Evolutionary conservation across 2,329 filamentous ascomycete genomes (phyloP).

Genomic region (Phyllosticta citrichinensis): DNA sequence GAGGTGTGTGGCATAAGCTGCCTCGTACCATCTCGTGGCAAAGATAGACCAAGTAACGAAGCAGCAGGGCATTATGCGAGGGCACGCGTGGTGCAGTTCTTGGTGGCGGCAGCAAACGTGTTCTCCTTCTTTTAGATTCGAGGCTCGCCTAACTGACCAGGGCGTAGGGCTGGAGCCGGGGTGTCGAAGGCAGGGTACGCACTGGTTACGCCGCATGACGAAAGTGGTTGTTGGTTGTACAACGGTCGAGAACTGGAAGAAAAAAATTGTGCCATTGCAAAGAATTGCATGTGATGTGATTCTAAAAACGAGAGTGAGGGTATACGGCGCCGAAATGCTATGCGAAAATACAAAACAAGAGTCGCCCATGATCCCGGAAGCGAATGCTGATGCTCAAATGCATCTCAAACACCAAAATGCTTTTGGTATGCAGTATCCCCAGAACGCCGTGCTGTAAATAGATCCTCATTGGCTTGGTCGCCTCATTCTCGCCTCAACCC

Average conservation of each 20-base stretch:
- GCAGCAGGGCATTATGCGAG: neutral
- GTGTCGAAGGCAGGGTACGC: neutral
- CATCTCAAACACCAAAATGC: neutral
- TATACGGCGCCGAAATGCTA: neutral
- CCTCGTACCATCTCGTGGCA: neutral
- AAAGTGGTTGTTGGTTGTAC: neutral
- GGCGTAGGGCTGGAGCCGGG: neutral
- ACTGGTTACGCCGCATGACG: neutral
- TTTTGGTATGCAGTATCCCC: neutral
- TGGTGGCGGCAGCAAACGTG: neutral
- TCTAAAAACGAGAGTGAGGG: neutral
- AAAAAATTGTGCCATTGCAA: neutral
- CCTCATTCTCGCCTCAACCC: slow-evolving; percentile 23
- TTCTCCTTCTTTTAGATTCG: neutral
- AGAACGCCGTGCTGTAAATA: neutral
- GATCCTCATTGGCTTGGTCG: slow-evolving; percentile 6
- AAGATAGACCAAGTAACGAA: neutral
- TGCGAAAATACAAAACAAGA: neutral
- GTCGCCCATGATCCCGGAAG: neutral
- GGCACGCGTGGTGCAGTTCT: neutral
- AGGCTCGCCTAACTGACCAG: neutral
- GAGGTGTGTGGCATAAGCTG: neutral
- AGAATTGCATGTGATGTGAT: neutral
- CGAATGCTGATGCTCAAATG: neutral
- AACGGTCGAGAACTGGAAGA: neutral